Base-by-base conservation (phyloP, 257 asterid species). In the Orobanche coerulescens region DNA sequence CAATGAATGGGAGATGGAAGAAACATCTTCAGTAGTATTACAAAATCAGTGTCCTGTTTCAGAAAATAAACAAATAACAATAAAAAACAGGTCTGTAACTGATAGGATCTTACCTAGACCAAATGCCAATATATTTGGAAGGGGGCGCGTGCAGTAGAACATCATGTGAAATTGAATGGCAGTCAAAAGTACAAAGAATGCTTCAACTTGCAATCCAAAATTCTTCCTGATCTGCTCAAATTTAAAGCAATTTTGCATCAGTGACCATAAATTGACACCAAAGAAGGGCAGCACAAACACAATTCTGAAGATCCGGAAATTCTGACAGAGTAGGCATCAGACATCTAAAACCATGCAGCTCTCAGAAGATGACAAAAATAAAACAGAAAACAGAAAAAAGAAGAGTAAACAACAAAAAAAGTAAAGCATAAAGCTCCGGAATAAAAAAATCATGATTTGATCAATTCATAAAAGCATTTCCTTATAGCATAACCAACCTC, bases 111-210 rank as follows among this genome's bases (percentile, higher is more conserved):
- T 74, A 92, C 98, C 98, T 81, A 88, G 72, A 61, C 93, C 88
- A 84, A 88, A 82, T 15, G 98, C 98, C 69, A 88, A 76, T 71
- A 86, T 68, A 57, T 92, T 92, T 57, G 98, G 98, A 77, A 92
- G 98, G 30, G 98, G 94, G 22, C 98, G 94, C 0, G 98, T 75
- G 85, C 95, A 84, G 75, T 92, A 92, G 82, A 92, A 92, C 80
- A 92, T 74, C 77, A 79, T 58, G 84, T 92, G 98, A 73, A 92
- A 92, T 78, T 92, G 96, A 71, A 82, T 61, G 0, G 84, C 83
- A n/a, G 93, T 86, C 75, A 92, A 76, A 67, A 82, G 70, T 46
- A 84, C 82, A 71, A 86, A 92, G 73, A 92, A 92, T 0, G 88
- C 93, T 84, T 92, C 98, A 59, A 88, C 98, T 64, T 82, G 96